phyloP scores from a whole-genome alignment of 2,329 filamentous ascomycete genomes.

The Talaromyces marneffei region DNA sequence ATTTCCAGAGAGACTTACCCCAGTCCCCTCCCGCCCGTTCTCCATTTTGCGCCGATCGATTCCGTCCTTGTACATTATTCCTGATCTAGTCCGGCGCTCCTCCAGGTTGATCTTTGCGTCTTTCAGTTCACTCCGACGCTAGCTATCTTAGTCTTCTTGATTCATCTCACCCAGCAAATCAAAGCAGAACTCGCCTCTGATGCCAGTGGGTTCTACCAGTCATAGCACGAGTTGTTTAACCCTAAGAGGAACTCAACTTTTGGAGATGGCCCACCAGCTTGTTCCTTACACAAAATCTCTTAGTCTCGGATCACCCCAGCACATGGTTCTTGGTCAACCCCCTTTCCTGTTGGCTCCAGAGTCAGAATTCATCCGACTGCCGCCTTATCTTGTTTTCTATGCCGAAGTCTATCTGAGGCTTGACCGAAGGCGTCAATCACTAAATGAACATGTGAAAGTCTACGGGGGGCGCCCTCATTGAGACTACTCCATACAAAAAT shows the following conservation, averaged over 20 bases:
- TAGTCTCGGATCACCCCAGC: neutral
- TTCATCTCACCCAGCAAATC: neutral
- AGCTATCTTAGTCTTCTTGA: neutral
- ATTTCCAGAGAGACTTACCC: neutral
- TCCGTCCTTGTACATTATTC: neutral
- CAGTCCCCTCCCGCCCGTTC: conserved; percentile 8
- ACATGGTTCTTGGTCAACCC: neutral
- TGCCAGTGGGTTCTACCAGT: neutral
- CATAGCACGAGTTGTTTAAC: neutral
- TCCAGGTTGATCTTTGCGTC: conserved; percentile 4
- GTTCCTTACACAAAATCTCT: neutral
- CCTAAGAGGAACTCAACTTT: neutral
- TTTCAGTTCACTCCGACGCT: conserved; percentile 6
- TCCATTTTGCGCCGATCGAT: conserved; percentile 5
- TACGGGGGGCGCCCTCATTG: neutral
- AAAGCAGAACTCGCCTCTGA: neutral
- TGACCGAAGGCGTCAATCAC: neutral
- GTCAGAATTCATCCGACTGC: neutral
- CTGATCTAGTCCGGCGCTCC: neutral
- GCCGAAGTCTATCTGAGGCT: neutral
- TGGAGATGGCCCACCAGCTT: neutral
- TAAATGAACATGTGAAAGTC: neutral
- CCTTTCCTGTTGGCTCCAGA: neutral
- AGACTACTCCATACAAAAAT: neutral
- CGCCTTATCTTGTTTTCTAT: neutral